phyloP scores from a whole-genome alignment of 768 basidiomycete species.

The Terana coerulea region DNA sequence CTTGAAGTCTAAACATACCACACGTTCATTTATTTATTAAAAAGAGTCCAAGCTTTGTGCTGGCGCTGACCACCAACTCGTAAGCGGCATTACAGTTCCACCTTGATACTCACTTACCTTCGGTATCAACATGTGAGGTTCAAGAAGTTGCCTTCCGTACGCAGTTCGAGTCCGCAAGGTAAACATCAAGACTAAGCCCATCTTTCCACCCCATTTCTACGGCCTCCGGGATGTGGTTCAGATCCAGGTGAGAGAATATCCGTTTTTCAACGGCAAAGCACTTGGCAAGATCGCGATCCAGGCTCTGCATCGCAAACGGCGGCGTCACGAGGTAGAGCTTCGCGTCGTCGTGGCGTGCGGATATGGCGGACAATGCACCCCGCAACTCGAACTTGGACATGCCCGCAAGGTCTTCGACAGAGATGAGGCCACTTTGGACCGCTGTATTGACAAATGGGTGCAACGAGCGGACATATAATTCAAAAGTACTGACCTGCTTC shows the following conservation, averaged over 20 bases:
- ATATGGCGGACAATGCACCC: slow-evolving; percentile 15
- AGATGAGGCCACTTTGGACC: slow-evolving; percentile 17
- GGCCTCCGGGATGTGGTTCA: slow-evolving; percentile 34
- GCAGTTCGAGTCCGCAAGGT: slow-evolving; percentile 19
- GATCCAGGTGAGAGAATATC: slow-evolving; percentile 35
- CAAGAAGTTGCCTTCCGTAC: not conserved
- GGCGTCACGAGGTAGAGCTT: slow-evolving; percentile 30
- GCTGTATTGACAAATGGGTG: slow-evolving; percentile 20
- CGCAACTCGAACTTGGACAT: slow-evolving; percentile 17
- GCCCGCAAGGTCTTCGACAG: slow-evolving; percentile 30
- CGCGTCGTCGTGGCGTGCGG: slow-evolving; percentile 7
- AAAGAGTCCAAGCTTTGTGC: no score
- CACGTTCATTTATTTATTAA: no score
- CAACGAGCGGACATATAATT: not conserved
- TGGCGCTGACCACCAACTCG: no score
- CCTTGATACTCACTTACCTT: not conserved
- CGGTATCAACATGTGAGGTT: not conserved
- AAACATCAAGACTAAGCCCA: slow-evolving; percentile 33
- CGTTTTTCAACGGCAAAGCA: slow-evolving; percentile 24
- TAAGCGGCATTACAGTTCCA: no score
- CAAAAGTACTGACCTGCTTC: slow-evolving; percentile 18
- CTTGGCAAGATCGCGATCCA: slow-evolving; percentile 16
- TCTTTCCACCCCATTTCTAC: slow-evolving; percentile 25
- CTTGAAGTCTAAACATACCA: no score
- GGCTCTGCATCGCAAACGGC: slow-evolving; percentile 20